A percentile compares a stretch with the other conserved stretches of the same genome.
Evolutionary conservation across 2,329 filamentous ascomycete genomes (phyloP).

Genomic region (Verticillium dahliae): DNA sequence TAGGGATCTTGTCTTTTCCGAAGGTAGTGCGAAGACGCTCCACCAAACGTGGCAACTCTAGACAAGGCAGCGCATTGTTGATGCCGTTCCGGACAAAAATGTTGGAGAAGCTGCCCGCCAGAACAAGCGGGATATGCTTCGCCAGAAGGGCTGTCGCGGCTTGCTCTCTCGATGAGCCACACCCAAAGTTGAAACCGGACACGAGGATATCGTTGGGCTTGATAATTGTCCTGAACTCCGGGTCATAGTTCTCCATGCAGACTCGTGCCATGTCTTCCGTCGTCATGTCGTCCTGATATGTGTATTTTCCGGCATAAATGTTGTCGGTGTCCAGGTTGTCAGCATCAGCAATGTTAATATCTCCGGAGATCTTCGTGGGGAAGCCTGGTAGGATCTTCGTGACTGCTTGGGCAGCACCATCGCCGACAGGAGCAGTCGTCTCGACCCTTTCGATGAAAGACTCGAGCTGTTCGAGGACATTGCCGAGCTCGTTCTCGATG

Average conservation of each 20-base stretch:
- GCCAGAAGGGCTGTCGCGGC: constrained; percentile 83
- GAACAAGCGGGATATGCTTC: constrained; percentile 71
- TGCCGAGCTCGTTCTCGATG: constrained; percentile 65
- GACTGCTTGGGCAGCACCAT: constrained; percentile 10
- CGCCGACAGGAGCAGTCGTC: constrained; percentile 14
- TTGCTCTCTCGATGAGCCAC: constrained; percentile 77
- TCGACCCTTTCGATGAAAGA: constrained; percentile 37
- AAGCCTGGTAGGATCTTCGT: constrained; percentile 75
- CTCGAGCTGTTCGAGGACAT: constrained; percentile 64
- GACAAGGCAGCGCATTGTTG: constrained; percentile 69
- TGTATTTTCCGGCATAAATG: constrained; percentile 89
- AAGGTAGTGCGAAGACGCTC: constrained; percentile 51
- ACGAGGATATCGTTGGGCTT: constrained; percentile 75
- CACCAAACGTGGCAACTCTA: constrained; percentile 64
- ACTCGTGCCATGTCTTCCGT: constrained; percentile 77
- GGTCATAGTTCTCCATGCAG: constrained; percentile 93
- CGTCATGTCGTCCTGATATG: constrained; percentile 80
- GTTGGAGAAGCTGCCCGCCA: constrained; percentile 75
- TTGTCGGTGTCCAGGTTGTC: constrained; percentile 84
- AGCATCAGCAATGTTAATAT: constrained; percentile 81
- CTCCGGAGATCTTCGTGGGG: constrained; percentile 72
- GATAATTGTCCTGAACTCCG: constrained; percentile 57
- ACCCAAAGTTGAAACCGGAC: constrained; percentile 83
- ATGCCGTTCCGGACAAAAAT: constrained; percentile 76
- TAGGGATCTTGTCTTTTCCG: constrained; percentile 43